Percentiles rank a stretch among this genome's conserved stretches.
Conservation (phyloP, 192 early-diverging fungal genomes). For the Haplosporangium gracile region DNA sequence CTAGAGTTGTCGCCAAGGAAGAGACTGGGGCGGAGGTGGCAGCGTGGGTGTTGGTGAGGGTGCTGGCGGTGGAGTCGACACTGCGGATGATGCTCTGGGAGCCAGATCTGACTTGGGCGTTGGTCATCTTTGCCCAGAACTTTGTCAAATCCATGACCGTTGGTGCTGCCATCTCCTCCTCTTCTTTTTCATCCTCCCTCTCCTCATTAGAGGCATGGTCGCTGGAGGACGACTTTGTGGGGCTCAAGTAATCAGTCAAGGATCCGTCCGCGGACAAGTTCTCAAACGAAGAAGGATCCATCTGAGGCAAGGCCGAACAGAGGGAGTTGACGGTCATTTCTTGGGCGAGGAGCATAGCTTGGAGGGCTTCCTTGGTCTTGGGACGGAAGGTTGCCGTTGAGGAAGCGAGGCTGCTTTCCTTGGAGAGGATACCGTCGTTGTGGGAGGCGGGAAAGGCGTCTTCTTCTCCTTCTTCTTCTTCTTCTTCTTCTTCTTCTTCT, state of each 20-base stretch:
- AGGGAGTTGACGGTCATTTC: not conserved
- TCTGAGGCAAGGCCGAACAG: not conserved
- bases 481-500: slow-evolving; percentile 18
- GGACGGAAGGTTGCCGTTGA: slow-evolving; percentile 36
- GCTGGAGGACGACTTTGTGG: not conserved
- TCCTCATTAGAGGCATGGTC: not conserved
- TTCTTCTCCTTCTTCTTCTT: slow-evolving; percentile 14
- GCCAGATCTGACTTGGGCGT: not conserved
- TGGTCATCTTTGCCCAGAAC: slow-evolving; percentile 41
- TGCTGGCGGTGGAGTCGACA: not conserved
- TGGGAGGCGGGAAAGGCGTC: not conserved
- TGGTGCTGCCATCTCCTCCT: not conserved
- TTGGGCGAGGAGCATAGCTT: slow-evolving; percentile 2
- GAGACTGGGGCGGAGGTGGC: not conserved
- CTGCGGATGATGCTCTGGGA: not conserved
- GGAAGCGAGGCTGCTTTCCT: not conserved
- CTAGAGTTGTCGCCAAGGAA: not conserved
- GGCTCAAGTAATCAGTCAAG: not conserved
- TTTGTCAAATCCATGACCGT: slow-evolving; percentile 29
- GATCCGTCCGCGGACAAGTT: slow-evolving; percentile 1
- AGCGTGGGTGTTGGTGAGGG: no score
- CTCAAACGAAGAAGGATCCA: slow-evolving; percentile 5
- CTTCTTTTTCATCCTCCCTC: not conserved
- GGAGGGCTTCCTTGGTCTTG: slow-evolving; percentile 26
- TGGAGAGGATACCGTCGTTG: not conserved